Base-by-base conservation (phyloP, 2,329 filamentous ascomycete genomes). In the Neofusicoccum umdonicola region DNA sequence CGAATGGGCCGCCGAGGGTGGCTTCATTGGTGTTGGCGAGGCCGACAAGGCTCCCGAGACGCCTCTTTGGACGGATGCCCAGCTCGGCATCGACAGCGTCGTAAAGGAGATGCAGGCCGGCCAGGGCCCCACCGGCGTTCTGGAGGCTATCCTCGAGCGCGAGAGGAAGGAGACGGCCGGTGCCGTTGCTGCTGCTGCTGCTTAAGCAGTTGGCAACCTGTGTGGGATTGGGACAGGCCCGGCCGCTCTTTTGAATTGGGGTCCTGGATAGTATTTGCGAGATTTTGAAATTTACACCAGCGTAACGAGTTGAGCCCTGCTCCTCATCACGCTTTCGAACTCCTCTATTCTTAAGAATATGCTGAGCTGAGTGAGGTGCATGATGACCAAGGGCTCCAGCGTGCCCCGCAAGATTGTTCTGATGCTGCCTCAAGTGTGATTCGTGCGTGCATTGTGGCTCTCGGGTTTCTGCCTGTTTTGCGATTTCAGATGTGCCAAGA, bases 1-100 rank as follows among this genome's bases (percentile, higher is more conserved):
- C 65, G 90, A 96, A 73, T 99, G 95, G 95, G 90, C 91, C 35
- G 87, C 88, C 13, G 86, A 95, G 74, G 95, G 95, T 52, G 95
- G 95, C 7, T 97, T 98, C 79, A 91, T 98, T 65, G 95, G 94
- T 62, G 95, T 99, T 8, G 95, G 95, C 22, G 89, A 92, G 68
- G 80, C 89, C 65, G 84, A 83, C 56, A 84, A 84, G 15, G 78
- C 82, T 63, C 80, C 80, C 2, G 84, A 86, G 45, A 80, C 86
- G 74, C 89, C 93, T n/a, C 88, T 99, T 45, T 99, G 95, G 95
- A 95, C 91, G 1, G 88, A 97, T 72, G 83, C 85, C 71, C 95
- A 99, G 83, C 87, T 99, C 64, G 91, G 90, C 45, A 84, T 97
- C 54, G 85, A 87, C 66, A 83, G 68, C 12, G 72, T 77, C 2